Conservation (phyloP, 169 alveolate species). For the Eimeria mitis region DNA sequence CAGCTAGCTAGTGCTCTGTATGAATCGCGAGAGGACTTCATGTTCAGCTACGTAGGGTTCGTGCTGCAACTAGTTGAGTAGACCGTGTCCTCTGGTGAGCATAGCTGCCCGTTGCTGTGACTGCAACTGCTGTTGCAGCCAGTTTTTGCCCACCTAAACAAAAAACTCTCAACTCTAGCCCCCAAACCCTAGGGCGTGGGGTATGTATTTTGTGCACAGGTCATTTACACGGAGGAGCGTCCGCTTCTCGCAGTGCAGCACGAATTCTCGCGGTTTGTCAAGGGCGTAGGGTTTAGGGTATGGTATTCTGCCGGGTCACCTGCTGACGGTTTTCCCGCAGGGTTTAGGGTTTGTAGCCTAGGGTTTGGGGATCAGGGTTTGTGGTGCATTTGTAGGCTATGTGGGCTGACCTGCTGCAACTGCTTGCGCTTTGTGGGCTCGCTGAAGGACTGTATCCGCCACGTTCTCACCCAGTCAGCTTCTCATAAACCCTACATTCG, state of each 20-base stretch:
- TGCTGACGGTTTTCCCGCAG: neutral
- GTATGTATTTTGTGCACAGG: neutral
- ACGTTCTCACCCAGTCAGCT: slow-evolving; percentile 8
- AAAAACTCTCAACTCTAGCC: neutral
- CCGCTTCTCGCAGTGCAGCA: slow-evolving; percentile 68
- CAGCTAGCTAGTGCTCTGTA: neutral
- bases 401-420: slow-evolving; percentile 41
- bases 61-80: neutral
- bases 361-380: neutral
- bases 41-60: neutral
- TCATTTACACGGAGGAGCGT: slow-evolving; percentile 31
- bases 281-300: neutral
- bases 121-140: neutral
- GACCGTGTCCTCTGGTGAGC: neutral
- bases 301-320: neutral
- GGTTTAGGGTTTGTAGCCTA: neutral
- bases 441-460: slow-evolving; percentile 31
- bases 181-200: too few relatives aligned
- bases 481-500: neutral
- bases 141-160: neutral
- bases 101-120: neutral
- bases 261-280: slow-evolving; percentile 42
- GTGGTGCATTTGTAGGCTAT: slow-evolving; percentile 15
- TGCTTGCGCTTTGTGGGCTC: slow-evolving; percentile 67
- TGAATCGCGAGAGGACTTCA: neutral